Evolutionary conservation across 768 basidiomycete species (phyloP).

Genomic region (Suillus occidentalis): DNA sequence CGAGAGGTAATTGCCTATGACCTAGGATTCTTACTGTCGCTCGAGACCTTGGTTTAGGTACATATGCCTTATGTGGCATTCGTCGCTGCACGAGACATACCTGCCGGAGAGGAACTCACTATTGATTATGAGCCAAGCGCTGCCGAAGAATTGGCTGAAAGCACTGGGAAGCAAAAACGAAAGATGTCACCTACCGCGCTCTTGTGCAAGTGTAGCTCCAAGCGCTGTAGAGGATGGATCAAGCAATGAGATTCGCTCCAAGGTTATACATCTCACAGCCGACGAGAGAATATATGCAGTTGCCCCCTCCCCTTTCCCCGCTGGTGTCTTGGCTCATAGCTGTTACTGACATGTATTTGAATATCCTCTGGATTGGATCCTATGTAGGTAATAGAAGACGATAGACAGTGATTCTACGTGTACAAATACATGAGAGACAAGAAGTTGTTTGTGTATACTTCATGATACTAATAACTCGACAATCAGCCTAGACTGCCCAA

Average conservation of each 20-base stretch:
- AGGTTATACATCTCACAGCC: neutral
- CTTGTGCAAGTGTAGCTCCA: conserved; percentile 39
- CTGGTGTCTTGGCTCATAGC: neutral
- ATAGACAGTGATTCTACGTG: neutral
- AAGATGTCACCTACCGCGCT: conserved; percentile 31
- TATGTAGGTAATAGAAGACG: neutral
- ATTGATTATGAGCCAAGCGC: conserved; percentile 62
- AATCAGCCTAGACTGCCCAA: neutral
- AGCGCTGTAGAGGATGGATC: conserved; percentile 41
- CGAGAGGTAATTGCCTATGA: conserved; percentile 42
- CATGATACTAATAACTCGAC: neutral
- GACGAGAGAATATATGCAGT: neutral
- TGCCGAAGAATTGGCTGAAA: conserved; percentile 18
- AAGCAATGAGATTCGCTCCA: conserved; percentile 2
- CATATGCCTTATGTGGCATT: conserved; percentile 66
- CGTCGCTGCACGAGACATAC: conserved; percentile 48
- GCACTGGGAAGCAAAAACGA: conserved; percentile 20
- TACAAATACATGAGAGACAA: neutral
- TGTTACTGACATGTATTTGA: neutral
- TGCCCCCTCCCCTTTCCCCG: neutral
- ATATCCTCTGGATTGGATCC: neutral
- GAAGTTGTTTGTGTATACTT: neutral
- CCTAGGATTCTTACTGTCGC: neutral
- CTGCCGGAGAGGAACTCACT: conserved; percentile 54
- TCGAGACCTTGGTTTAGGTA: conserved; percentile 35